Evolutionary conservation across 1,139 yeast species (phyloP).

Genomic region (Yamadazyma epiphylla): DNA sequence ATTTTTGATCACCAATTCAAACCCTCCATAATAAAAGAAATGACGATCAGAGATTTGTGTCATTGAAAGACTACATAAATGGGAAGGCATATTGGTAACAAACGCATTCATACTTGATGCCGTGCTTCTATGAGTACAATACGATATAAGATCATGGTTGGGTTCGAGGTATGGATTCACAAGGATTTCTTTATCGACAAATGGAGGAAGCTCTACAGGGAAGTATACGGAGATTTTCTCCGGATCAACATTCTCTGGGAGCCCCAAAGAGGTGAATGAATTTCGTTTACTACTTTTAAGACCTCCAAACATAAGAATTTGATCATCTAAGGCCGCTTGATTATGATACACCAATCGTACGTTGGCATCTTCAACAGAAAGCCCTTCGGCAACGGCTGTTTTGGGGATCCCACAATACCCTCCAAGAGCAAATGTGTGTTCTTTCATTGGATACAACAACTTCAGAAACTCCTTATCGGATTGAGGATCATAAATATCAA

Average conservation of each 20-base stretch:
- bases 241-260: constrained; percentile 30
- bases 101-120: constrained; percentile 26
- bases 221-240: constrained; percentile 34
- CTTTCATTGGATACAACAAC: constrained; percentile 11
- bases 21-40: constrained; percentile 43
- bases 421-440: constrained; percentile 21
- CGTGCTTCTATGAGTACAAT: constrained; percentile 33
- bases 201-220: constrained; percentile 41
- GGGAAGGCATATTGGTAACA: constrained; percentile 21
- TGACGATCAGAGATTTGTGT: constrained; percentile 33
- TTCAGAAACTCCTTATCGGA: constrained; percentile 4
- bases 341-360: constrained; percentile 31
- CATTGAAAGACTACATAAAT: constrained; percentile 25
- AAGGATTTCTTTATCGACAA: constrained; percentile 30
- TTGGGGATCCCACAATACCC: constrained; percentile 31
- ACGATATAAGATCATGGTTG: constrained; percentile 24
- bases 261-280: constrained; percentile 27
- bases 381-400: constrained; percentile 16
- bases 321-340: constrained; percentile 29
- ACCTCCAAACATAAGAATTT: constrained; percentile 39
- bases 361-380: constrained; percentile 8
- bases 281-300: constrained; percentile 17
- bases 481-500: constrained; percentile 1
- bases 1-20: constrained; percentile 22
- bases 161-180: constrained; percentile 32